Percentiles rank a stretch among this genome's conserved stretches.
Evolutionary conservation across 768 basidiomycete species (phyloP).

Genomic region (Ephemerocybe angulata): DNA sequence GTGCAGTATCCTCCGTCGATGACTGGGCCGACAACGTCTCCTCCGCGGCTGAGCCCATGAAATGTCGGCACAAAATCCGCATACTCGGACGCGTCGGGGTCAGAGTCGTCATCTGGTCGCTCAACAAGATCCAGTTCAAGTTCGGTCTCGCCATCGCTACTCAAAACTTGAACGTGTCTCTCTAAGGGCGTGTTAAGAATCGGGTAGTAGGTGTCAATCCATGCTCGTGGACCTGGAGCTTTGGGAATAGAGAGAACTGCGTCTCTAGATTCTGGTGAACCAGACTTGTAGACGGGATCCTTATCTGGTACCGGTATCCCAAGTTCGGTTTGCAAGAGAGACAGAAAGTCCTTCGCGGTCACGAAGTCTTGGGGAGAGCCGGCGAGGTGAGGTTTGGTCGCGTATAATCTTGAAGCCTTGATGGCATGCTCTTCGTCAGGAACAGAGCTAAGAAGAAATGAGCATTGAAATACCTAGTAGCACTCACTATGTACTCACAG

Average conservation of each 20-base stretch:
- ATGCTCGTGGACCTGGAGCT: slow-evolving; percentile 50
- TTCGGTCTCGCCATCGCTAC: slow-evolving; percentile 6
- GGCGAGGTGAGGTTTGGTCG: slow-evolving; percentile 68
- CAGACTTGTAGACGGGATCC: slow-evolving; percentile 67
- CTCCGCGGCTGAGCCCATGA: slow-evolving; percentile 79
- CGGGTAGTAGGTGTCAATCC: slow-evolving; percentile 90
- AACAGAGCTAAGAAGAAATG: neutral
- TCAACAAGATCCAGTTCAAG: slow-evolving; percentile 58
- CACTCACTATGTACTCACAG: neutral
- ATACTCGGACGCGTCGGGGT: slow-evolving; percentile 70
- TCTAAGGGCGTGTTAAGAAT: slow-evolving; percentile 77
- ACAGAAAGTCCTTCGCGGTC: slow-evolving; percentile 64
- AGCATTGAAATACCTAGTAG: neutral
- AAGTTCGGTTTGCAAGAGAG: slow-evolving; percentile 64
- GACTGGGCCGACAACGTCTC: slow-evolving; percentile 63
- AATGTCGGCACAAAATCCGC: slow-evolving; percentile 69
- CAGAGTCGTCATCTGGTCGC: slow-evolving; percentile 54
- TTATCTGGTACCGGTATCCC: slow-evolving; percentile 40
- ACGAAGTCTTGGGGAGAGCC: slow-evolving; percentile 57
- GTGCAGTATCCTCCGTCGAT: slow-evolving; percentile 83
- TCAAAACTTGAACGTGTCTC: slow-evolving; percentile 41
- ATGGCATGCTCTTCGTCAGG: slow-evolving; percentile 40
- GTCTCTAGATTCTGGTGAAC: slow-evolving; percentile 60
- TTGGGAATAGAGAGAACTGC: slow-evolving; percentile 52
- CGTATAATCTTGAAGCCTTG: slow-evolving; percentile 52